Base-by-base conservation (phyloP, 306 rosid species). In the Morella rubra region DNA sequence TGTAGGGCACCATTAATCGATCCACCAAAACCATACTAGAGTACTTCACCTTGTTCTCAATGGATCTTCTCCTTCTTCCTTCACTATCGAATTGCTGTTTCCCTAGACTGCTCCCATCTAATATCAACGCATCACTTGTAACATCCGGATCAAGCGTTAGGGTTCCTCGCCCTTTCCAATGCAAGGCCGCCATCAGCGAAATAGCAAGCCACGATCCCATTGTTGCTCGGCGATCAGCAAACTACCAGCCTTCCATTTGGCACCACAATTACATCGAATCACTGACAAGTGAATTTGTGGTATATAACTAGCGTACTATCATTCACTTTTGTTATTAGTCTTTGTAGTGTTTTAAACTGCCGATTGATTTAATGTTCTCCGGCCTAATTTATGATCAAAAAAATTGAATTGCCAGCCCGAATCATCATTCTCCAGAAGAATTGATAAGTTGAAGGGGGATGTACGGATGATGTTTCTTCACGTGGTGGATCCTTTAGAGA, bases 211-310 rank as follows among this genome's bases (percentile, higher is more conserved):
- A 4, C 7, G 49, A 45, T 11, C 9, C 49, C 49, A 45, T 11
- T 45, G 20, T 73, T 13, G 65, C 42, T 65, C 82, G 82, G n/a
- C 64, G 82, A 49, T 61, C 73, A 37, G 82, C 77, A 60, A 72
- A 79, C 53, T 79, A 61, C 16, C 66, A 62, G 10, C 56, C 82
- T 24, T 18, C 82, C 44, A 50, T 72, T 42, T 79, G 82, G 82
- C 18, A 61, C 16, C 13, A 52, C 42, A 73, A 79, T 14, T 79
- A 47, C 8, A 27, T 79, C 37, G 62, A 79, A 24, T 72, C 82
- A 5, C 19, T 73, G 0, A 42, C 5, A 50, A 79, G 73, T 42
- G 42, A 44, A 52, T 77, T n/a, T 69, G n/a, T 10, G 80, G 69
- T 22, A 44, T 24, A 37, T 8, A n/a, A n/a, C 40, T n/a, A n/a